A percentile compares a stretch with the other conserved stretches of the same genome.
phyloP scores from a whole-genome alignment of 805 yeast genomes.

The Starmerella khaoyaiensis region DNA sequence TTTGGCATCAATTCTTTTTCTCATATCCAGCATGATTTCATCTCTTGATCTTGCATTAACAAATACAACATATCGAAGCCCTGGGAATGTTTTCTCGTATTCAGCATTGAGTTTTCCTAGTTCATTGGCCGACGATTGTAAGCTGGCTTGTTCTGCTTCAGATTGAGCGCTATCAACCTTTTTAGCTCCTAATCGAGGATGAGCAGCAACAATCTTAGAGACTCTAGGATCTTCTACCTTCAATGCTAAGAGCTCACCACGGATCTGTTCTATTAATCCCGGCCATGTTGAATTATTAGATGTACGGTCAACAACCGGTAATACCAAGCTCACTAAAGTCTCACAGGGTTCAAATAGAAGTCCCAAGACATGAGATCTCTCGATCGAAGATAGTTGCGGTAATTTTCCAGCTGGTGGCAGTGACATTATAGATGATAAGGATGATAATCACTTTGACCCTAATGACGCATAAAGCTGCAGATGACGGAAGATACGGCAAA shows the following conservation, averaged over 20 bases:
- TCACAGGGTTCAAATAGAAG: conserved; percentile 56
- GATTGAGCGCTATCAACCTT: conserved; percentile 48
- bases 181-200: conserved; percentile 70
- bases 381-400: background rate
- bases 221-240: conserved; percentile 24
- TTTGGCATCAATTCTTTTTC: conserved; percentile 41
- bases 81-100: conserved; percentile 55
- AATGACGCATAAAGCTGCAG: too few species aligned
- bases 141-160: conserved; percentile 52
- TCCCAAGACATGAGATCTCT: conserved; percentile 27
- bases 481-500: too few species aligned
- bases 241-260: conserved; percentile 31
- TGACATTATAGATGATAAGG: too few species aligned
- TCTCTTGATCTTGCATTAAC: conserved; percentile 70
- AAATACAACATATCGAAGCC: conserved; percentile 74
- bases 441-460: too few species aligned
- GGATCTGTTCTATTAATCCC: conserved; percentile 36
- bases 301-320: conserved; percentile 24
- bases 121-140: conserved; percentile 33
- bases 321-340: conserved; percentile 31
- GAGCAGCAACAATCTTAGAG: conserved; percentile 61
- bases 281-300: conserved; percentile 19
- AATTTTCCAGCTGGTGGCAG: conserved; percentile 8
- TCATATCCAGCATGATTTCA: conserved; percentile 53
- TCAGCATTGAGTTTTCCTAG: conserved; percentile 41